Evolutionary conservation across 768 basidiomycete genomes (phyloP), one percentile per base, ranked within the genome.

Genomic region (Kwoniella mangroviensis): DNA sequence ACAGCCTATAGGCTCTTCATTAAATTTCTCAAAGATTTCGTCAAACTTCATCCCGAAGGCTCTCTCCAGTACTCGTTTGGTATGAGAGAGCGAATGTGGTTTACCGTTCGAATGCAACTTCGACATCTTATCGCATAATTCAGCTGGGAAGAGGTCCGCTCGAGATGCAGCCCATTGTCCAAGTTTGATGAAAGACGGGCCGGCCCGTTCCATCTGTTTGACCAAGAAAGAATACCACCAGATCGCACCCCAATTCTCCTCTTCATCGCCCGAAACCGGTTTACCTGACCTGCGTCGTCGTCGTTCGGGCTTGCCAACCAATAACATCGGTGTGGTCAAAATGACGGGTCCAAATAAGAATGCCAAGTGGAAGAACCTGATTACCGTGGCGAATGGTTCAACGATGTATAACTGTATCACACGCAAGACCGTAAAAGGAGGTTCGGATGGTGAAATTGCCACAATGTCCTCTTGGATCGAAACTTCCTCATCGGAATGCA

Each of bases 131-230:
- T 92, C 88, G 83, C 97, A 99, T 21, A 99, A 88, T 13, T 88
- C 82, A 22, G 89, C 86, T 2, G 97, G 93, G 84, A 99, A 98
- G 2, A 99, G 86, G 83, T 99, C 97, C 51, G 90, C 91, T 43
- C 97, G 88, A 17, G 95, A 94, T 15, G 91, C 97, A 7, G 97
- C 97, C 97, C 97, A 99, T 87, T 99, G 97, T 4, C 94, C 92
- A 65, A 99, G 87, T 94, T 99, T 99, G 83, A 92, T 92, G 83
- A 98, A 98, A 0, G 95, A 96, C 17, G 97, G 97, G 1, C 97
- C 97, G 10, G 96, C 96, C 5, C 89, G 86, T 84, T 95, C 90
- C 97, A 99, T 98, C 82, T 90, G 90, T 54, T 84, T 85, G 7
- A 94, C 93, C 17, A 99, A 85, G 62, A 93, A 87, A n/a, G 87